Evolutionary conservation across 106 monocot genomes (phyloP).

Genomic region (Dioscorea dumetorum): DNA sequence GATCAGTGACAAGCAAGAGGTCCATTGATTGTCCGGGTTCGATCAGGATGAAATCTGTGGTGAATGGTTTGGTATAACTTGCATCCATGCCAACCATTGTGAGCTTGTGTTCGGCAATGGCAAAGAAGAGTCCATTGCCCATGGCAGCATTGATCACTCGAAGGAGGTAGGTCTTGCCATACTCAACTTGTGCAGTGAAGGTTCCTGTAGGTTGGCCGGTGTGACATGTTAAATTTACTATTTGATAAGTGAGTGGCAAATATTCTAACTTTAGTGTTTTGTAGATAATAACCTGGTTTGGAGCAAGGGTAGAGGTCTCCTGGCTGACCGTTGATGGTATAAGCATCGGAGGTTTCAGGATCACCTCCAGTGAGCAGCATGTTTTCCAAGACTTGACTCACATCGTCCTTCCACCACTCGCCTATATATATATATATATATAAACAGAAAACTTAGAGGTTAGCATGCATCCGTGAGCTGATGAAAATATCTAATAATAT

Average conservation of each 20-base stretch:
- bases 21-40: constrained; percentile 55
- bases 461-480: too few species aligned
- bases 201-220: constrained; percentile 8
- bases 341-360: constrained; percentile 27
- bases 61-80: constrained; percentile 47
- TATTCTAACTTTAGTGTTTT: too few species aligned
- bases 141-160: constrained; percentile 47
- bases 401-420: constrained; percentile 47
- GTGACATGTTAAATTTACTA: too few species aligned
- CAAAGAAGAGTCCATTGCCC: constrained; percentile 50
- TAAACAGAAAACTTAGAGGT: too few species aligned
- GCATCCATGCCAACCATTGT: constrained; percentile 51
- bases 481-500: too few species aligned
- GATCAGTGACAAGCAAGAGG: constrained; percentile 28
- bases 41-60: constrained; percentile 41
- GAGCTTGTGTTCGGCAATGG: constrained; percentile 30
- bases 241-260: too few species aligned
- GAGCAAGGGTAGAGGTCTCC: constrained; percentile 25
- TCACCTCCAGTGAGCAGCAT: constrained; percentile 21
- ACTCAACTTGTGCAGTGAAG: constrained; percentile 21
- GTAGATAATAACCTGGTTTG: too few species aligned
- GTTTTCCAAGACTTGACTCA: constrained; percentile 8
- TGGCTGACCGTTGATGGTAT: constrained; percentile 55
- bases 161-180: constrained; percentile 55
- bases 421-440: constrained; percentile 14